These are phyloP conservation scores for Aspergillus flavus DNA, from an alignment of 2,329 filamentous ascomycete species.

Conservation along the genomic window DNA sequence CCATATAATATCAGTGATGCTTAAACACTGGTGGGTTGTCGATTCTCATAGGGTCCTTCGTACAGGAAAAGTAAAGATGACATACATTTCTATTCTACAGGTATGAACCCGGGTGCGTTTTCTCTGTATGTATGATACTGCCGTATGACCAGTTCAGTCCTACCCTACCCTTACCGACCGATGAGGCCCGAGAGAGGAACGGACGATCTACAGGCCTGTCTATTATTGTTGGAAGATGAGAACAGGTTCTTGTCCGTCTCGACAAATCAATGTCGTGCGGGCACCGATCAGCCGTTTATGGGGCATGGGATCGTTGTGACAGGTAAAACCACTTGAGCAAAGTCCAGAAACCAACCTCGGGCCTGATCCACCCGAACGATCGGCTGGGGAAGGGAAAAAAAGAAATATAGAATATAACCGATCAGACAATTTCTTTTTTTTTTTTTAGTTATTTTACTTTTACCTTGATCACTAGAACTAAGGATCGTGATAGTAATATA, in stretches of 20 bases:
- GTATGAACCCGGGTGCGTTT: background rate
- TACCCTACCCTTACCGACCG: slow-evolving; percentile 5
- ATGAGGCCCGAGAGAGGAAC: background rate
- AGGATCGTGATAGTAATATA: too few relatives aligned
- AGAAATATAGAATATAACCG: too few relatives aligned
- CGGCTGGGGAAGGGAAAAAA: slow-evolving; percentile 8
- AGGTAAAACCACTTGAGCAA: slow-evolving; percentile 27
- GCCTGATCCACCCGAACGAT: slow-evolving; percentile 17
- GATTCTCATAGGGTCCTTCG: background rate
- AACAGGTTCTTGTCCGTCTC: slow-evolving; percentile 30
- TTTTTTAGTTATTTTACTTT: background rate
- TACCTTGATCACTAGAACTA: too few relatives aligned
- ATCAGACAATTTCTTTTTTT: background rate
- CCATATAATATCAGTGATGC: background rate
- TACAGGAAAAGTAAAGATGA: background rate
- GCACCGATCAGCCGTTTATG: slow-evolving; percentile 43
- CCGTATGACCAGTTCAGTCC: slow-evolving; percentile 5
- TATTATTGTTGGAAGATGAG: slow-evolving; percentile 20
- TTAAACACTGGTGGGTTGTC: background rate
- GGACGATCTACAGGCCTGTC: slow-evolving; percentile 15
- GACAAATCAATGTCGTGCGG: slow-evolving; percentile 26
- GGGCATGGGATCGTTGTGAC: slow-evolving; percentile 37
- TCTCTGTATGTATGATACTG: background rate
- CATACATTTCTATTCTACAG: background rate
- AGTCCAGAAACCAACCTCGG: background rate